Evolutionary conservation across 352 stramenopile genomes (phyloP).

Genomic region (Phytophthora pisi): DNA sequence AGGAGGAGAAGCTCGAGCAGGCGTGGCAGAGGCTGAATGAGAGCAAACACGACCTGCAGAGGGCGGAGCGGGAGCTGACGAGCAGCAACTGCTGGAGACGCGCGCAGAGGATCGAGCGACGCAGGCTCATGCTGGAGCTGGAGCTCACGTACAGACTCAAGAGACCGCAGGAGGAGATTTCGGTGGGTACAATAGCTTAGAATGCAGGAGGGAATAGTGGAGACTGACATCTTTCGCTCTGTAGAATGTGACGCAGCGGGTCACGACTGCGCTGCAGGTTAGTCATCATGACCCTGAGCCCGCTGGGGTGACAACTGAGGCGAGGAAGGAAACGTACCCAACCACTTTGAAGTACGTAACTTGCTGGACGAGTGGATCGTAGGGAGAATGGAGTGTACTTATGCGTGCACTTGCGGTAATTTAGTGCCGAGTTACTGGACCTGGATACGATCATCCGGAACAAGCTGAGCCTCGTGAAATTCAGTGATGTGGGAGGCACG

Average conservation of each 20-base stretch:
- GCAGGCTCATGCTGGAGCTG: conserved; percentile 45
- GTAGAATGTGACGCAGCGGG: conserved; percentile 27
- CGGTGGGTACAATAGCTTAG: conserved; percentile 15
- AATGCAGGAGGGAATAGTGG: background rate
- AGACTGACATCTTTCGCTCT: conserved; percentile 12
- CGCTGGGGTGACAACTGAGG: conserved; percentile 12
- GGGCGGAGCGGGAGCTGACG: conserved; percentile 30
- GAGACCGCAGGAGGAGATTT: conserved; percentile 26
- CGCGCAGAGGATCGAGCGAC: conserved; percentile 37
- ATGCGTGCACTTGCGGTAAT: background rate
- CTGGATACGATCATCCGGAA: conserved; percentile 27
- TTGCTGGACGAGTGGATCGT: background rate
- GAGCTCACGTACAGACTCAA: conserved; percentile 44
- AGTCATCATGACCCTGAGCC: conserved; percentile 34
- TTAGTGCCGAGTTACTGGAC: conserved; percentile 24
- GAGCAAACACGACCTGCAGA: conserved; percentile 25
- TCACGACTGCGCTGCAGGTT: conserved; percentile 31
- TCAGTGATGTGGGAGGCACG: conserved; percentile 3
- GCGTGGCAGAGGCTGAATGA: conserved; percentile 29
- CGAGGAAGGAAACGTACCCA: conserved; percentile 33
- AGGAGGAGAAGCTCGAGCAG: conserved; percentile 12
- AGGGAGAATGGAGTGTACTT: background rate
- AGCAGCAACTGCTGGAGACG: conserved; percentile 30
- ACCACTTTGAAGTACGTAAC: conserved; percentile 15
- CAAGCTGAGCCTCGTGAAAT: conserved; percentile 19